phyloP scores from a whole-genome alignment of 164 flowering plant genomes.

The Nymphaea thermarum region DNA sequence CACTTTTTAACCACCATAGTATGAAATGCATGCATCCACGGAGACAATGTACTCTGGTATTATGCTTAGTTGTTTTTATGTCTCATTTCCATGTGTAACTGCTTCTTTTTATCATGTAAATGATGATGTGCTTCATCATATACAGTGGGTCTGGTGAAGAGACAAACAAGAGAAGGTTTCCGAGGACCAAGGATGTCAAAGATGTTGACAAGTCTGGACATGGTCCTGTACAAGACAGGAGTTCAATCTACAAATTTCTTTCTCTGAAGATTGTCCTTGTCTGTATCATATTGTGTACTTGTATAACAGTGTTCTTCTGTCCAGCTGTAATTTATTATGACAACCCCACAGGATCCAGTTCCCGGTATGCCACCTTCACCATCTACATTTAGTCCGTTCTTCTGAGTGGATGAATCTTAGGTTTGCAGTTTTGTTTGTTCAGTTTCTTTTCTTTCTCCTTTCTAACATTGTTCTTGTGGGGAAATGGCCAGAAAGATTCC shows the following conservation, averaged over 20 bases:
- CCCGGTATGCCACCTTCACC: slow-evolving; percentile 27
- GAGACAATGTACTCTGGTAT: too few species aligned
- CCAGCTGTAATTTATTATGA: slow-evolving; percentile 40
- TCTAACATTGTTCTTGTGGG: background rate
- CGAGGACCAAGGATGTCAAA: slow-evolving; percentile 28
- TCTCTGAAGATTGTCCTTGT: slow-evolving; percentile 41
- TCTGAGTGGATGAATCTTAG: slow-evolving; percentile 2
- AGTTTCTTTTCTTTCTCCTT: background rate
- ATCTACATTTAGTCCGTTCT: background rate
- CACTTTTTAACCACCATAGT: too few species aligned
- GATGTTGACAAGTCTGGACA: slow-evolving; percentile 38
- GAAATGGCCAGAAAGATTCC: background rate
- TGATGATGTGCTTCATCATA: background rate
- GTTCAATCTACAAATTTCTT: slow-evolving; percentile 34
- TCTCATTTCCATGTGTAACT: background rate
- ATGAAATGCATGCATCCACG: too few species aligned
- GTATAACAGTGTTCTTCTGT: slow-evolving; percentile 40
- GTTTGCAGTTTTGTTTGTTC: background rate
- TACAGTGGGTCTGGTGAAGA: slow-evolving; percentile 23
- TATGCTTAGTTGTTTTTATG: background rate
- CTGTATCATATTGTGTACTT: slow-evolving; percentile 37
- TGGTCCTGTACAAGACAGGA: slow-evolving; percentile 30
- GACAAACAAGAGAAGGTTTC: slow-evolving; percentile 27
- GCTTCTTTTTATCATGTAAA: background rate
- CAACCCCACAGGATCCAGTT: slow-evolving; percentile 14